Percentiles rank a stretch among this genome's conserved stretches.
phyloP scores from a whole-genome alignment of 176 grass and related monocot species.

The Phoenix dactylifera region DNA sequence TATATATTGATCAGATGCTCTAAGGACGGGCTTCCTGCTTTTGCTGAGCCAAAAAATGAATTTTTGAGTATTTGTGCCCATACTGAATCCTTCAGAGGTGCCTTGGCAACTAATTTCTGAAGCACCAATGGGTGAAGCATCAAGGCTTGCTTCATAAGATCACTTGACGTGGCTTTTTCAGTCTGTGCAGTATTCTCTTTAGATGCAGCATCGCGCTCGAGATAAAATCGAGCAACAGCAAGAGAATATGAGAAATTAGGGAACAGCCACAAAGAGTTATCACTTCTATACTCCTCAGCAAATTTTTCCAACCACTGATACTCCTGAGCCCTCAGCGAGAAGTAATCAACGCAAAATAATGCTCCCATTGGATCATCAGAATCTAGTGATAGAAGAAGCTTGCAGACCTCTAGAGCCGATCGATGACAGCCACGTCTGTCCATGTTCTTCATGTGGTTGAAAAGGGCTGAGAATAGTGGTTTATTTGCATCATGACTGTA shows the following conservation, averaged over 20 bases:
- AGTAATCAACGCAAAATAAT: conserved; percentile 98
- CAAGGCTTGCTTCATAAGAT: conserved; percentile 95
- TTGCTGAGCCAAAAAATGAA: conserved; percentile 85
- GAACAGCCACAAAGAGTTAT: conserved; percentile 82
- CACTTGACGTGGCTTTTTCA: conserved; percentile 61
- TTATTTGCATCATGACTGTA: conserved; percentile 79
- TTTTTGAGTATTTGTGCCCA: conserved; percentile 86
- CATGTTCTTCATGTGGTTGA: conserved; percentile 92
- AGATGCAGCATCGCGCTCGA: conserved; percentile 39
- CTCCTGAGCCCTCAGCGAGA: conserved; percentile 86
- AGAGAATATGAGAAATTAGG: conserved; percentile 95
- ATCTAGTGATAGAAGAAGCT: conserved; percentile 90
- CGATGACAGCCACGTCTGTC: conserved; percentile 89
- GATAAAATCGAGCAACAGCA: conserved; percentile 69
- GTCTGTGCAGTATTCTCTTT: conserved; percentile 22
- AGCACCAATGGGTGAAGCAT: conserved; percentile 93
- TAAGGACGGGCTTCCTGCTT: conserved; percentile 83
- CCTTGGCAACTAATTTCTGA: conserved; percentile 72
- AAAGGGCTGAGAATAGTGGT: conserved; percentile 74
- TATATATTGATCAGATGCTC: conserved; percentile 98
- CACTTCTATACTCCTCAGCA: conserved; percentile 66
- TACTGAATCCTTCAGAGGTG: conserved; percentile 74
- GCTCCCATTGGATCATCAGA: conserved; percentile 83
- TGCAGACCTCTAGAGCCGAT: conserved; percentile 91
- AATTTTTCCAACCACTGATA: conserved; percentile 87